Conservation (phyloP, 352 stramenopile species). For the Thalassiosira exigua region DNA sequence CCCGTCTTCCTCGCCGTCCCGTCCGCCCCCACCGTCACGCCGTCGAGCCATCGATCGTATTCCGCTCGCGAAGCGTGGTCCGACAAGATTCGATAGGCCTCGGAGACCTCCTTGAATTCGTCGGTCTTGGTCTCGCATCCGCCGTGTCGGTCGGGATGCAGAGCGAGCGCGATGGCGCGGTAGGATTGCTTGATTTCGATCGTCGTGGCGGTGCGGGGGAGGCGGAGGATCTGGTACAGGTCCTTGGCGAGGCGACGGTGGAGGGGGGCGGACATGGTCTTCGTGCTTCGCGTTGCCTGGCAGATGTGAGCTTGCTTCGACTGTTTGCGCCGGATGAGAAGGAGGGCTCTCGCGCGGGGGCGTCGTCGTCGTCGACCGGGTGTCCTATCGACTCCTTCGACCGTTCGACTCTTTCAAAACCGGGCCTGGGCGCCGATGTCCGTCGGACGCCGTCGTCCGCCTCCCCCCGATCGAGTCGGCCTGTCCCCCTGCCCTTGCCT, state of each 20-base stretch:
- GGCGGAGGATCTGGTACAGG: conserved; percentile 59
- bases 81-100: conserved; percentile 75
- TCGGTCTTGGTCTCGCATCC: conserved; percentile 57
- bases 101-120: conserved; percentile 72
- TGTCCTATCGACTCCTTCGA: too few relatives aligned
- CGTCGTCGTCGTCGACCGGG: too few relatives aligned
- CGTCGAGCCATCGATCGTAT: conserved; percentile 65
- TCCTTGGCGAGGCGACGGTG: conserved; percentile 13
- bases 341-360: too few relatives aligned
- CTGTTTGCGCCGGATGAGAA: too few relatives aligned
- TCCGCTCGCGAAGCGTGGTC: conserved; percentile 54
- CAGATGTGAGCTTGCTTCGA: too few relatives aligned
- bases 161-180: conserved; percentile 65
- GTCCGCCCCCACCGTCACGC: conserved; percentile 17
- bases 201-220: conserved; percentile 63
- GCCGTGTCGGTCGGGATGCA: conserved; percentile 78
- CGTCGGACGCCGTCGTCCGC: too few relatives aligned
- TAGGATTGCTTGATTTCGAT: conserved; percentile 81
- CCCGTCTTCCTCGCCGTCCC: conserved; percentile 36
- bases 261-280: background rate
- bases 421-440: too few relatives aligned
- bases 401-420: too few relatives aligned
- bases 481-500: too few relatives aligned
- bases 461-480: too few relatives aligned
- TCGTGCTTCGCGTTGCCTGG: too few relatives aligned